Percentiles rank a stretch among this genome's conserved stretches.
These are phyloP conservation scores for Solanum stenotomum DNA, from an alignment of 257 asterid genomes.

Conservation along the genomic window DNA sequence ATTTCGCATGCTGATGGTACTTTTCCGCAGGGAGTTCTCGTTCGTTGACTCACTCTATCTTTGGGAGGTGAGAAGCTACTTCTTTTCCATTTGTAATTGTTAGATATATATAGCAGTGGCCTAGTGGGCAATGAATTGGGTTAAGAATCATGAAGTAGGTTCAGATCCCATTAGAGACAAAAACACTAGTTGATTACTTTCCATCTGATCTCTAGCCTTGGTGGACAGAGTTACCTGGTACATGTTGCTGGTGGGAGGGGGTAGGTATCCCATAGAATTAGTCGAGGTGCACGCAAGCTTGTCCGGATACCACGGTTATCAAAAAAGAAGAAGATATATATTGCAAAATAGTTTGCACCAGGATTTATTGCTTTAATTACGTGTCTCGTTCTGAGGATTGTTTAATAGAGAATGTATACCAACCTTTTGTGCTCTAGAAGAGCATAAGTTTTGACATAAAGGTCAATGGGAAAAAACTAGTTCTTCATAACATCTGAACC, in stretches of 20 bases:
- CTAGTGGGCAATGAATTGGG: neutral
- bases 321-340: neutral
- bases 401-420: neutral
- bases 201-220: neutral
- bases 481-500: neutral
- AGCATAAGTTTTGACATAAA: neutral
- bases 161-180: neutral
- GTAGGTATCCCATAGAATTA: neutral
- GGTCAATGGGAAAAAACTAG: neutral
- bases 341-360: neutral
- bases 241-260: neutral
- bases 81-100: neutral
- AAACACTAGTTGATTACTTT: neutral
- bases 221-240: neutral
- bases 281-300: neutral
- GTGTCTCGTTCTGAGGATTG: neutral
- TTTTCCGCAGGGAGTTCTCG: conserved; percentile 90
- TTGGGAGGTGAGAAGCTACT: conserved; percentile 68
- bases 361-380: neutral
- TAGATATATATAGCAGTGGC: neutral
- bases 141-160: neutral
- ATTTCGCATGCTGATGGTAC: conserved; percentile 95
- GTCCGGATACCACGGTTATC: neutral
- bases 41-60: conserved; percentile 83
- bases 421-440: neutral